Conservation (phyloP, 2,329 filamentous ascomycete species). For the Colletotrichum agaves region DNA sequence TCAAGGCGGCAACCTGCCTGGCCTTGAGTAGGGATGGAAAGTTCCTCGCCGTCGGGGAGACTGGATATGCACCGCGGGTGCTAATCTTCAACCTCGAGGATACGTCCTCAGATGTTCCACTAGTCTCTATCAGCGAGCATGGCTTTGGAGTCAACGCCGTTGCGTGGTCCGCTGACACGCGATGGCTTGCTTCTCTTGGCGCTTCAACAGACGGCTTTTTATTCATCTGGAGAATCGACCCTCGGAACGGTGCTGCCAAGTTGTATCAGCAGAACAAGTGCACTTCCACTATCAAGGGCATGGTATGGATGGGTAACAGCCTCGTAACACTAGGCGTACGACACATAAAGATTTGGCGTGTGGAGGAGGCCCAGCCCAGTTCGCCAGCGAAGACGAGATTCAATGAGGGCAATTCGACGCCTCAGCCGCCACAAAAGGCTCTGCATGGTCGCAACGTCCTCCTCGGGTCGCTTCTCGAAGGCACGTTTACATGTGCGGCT, state of each 20-base stretch:
- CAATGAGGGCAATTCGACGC: conserved; percentile 40
- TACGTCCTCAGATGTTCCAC: conserved; percentile 79
- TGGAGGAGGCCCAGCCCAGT: conserved; percentile 71
- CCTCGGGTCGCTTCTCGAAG: conserved; percentile 82
- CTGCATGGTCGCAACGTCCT: conserved; percentile 89
- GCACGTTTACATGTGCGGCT: conserved; percentile 83
- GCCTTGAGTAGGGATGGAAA: conserved; percentile 88
- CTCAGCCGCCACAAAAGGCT: conserved; percentile 68
- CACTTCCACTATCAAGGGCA: conserved; percentile 84
- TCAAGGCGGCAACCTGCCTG: conserved; percentile 93
- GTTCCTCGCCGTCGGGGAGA: conserved; percentile 93
- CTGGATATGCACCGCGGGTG: conserved; percentile 91
- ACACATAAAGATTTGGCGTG: conserved; percentile 92
- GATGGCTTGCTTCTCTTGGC: conserved; percentile 88
- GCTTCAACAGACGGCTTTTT: conserved; percentile 92
- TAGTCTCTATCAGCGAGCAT: conserved; percentile 90
- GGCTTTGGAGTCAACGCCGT: conserved; percentile 88
- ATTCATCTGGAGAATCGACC: conserved; percentile 88
- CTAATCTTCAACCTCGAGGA: conserved; percentile 90
- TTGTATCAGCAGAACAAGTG: conserved; percentile 91
- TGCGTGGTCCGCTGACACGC: conserved; percentile 88
- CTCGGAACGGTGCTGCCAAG: conserved; percentile 81
- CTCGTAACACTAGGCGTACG: conserved; percentile 89
- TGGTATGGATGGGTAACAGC: conserved; percentile 88
- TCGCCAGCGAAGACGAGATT: conserved; percentile 74